Evolutionary conservation across 2,329 filamentous ascomycete species (phyloP).

Genomic region (Cytospora piceae): DNA sequence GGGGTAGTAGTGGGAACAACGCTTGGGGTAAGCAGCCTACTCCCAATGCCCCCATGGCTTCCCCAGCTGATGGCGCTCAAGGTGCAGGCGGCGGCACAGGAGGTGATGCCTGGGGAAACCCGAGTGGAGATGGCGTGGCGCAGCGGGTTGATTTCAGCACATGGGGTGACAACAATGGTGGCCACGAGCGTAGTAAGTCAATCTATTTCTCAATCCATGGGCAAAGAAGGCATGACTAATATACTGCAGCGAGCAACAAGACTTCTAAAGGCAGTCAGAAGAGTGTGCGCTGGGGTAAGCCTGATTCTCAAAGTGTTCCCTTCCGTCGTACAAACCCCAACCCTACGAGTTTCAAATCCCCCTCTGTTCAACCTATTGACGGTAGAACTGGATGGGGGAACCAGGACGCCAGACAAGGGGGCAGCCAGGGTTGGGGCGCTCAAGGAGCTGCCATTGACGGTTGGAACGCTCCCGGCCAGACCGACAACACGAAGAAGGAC

Average conservation of each 20-base stretch:
- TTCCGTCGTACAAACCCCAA: not conserved
- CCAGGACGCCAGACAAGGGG: not conserved
- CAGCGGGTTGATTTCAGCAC: not conserved
- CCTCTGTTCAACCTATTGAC: not conserved
- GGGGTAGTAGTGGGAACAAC: conserved; percentile 6
- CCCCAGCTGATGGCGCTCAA: not conserved
- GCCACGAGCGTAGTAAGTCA: conserved; percentile 15
- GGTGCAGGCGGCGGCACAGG: too few relatives aligned
- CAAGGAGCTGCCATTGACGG: not conserved
- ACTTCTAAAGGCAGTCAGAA: conserved; percentile 21
- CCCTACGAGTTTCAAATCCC: not conserved
- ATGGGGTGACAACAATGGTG: conserved; percentile 1
- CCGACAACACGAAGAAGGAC: conserved; percentile 15
- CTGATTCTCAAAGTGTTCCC: not conserved
- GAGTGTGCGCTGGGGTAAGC: conserved; percentile 13
- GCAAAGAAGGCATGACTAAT: not conserved
- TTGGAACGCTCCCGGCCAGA: conserved; percentile 6
- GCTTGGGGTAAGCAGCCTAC: not conserved
- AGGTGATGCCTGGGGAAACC: too few relatives aligned
- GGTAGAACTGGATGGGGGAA: not conserved
- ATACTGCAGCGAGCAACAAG: conserved; percentile 10
- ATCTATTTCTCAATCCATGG: not conserved
- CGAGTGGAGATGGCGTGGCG: too few relatives aligned
- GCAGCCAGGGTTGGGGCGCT: not conserved
- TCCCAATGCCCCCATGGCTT: not conserved